Conservation (phyloP, 2,329 filamentous ascomycete species). For the Dactylellina drechsleri region DNA sequence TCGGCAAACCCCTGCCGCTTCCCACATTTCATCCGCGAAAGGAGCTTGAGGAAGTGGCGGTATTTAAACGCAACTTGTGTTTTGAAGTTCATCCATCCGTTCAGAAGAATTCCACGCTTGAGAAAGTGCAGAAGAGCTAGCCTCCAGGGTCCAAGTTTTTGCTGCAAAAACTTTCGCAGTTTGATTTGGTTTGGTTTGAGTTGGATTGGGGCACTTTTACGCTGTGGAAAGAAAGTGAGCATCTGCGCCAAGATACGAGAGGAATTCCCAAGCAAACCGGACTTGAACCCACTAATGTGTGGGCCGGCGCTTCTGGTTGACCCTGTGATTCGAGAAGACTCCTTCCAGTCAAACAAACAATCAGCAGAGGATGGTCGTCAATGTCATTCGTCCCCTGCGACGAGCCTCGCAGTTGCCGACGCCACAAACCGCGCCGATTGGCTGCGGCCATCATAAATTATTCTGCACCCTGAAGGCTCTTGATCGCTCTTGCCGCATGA, state of each 20-base stretch:
- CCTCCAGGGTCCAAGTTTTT: constrained; percentile 8
- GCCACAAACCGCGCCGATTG: constrained; percentile 36
- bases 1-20: constrained; percentile 45
- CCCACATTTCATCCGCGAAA: constrained; percentile 45
- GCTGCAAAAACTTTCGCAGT: constrained; percentile 13
- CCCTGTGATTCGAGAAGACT: constrained; percentile 43
- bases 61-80: constrained; percentile 54
- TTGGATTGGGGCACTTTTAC: background rate
- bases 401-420: constrained; percentile 18
- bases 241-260: constrained; percentile 24
- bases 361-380: constrained; percentile 7
- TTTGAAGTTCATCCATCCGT: constrained; percentile 30
- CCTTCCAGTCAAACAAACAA: constrained; percentile 27
- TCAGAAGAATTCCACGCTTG: background rate
- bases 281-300: constrained; percentile 22
- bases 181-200: too few relatives aligned
- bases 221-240: constrained; percentile 5
- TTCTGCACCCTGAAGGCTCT: background rate
- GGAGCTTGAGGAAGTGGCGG: constrained; percentile 40
- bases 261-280: constrained; percentile 21
- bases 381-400: constrained; percentile 33
- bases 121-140: constrained; percentile 3
- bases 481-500: constrained; percentile 32
- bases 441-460: constrained; percentile 3
- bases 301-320: constrained; percentile 47